Evolutionary conservation across 176 grass and related monocot species (phyloP), one percentile per base, ranked within the genome.

Genomic region (Pontederia paniculata): DNA sequence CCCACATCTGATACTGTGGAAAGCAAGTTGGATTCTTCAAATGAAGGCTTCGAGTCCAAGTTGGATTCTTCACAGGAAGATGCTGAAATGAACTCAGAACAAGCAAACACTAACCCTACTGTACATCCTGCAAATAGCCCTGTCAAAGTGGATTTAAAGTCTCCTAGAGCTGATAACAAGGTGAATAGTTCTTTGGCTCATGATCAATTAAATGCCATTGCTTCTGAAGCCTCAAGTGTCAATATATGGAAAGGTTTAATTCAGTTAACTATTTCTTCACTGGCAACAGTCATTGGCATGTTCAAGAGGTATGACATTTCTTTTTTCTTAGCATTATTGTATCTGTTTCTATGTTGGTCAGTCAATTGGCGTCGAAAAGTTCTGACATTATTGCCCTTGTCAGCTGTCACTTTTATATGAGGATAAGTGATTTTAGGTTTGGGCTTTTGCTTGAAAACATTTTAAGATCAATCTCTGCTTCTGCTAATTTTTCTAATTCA

Each of bases 221-320:
- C 20, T 77, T 19, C 45, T 22, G 60, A 62, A 55, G 55, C 23
- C 22, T 52, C 25, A 19, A 54, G 48, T 67, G 91, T 84, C 63
- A 83, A 74, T 63, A 52, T 89, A 58, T 89, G 85, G 90, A 73
- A 83, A 57, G 83, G 76, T 23, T 60, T 72, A 64, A 77, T 93
- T 70, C 76, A 83, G 42, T 65, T 93, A 54, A 69, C 53, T 63
- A 44, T 71, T 47, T 74, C 73, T 19, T 71, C 79, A 15, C 19
- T 62, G 42, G 74, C 55, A 70, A 70, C 68, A 55, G 72, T 90
- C 48, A 52, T 31, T 31, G 25, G 25, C 25, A 5, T 31, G 5
- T 31, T 31, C 25, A 31, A 31, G 5, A 31, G 25, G 25, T 31
- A 31, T 31, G 25, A 1, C 25, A 31, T 31, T 31, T 31, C 25